Evolutionary conservation across 805 yeast genomes (phyloP), one percentile per base, ranked within the genome.

Genomic region (Saitoella complicata): DNA sequence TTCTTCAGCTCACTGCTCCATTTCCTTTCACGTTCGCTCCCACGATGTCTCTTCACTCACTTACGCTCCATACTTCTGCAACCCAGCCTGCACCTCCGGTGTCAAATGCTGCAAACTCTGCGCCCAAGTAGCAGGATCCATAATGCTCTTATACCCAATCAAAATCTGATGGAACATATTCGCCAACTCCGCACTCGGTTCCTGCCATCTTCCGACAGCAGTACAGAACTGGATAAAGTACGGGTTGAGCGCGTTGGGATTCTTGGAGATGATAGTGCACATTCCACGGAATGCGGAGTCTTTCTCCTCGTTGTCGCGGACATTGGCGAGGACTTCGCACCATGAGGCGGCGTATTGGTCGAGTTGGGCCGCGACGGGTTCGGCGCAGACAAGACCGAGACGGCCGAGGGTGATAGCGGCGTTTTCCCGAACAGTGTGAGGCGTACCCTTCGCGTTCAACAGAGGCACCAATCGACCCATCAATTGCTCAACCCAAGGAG

Each of bases 401-500:
- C 96, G 71, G 10, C 97, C 97, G 43, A 88, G 67, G 33, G 96
- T 79, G 43, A 87, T 82, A 12, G 94, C 91, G 1, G 87, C 76
- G 59, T 91, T 91, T 57, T 87, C 96, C 50, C 80, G 57, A 4
- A 87, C 80, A 0, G 86, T 72, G 13, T 68, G 70, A 51, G 4
- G 73, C 68, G 49, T 75, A 74, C 35, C 48, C 46, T 12, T 43
- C 39, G 21, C 42, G 43, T 4, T 46, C 42, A 21, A 66, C 40
- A 83, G 58, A n/a, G 79, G 68, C 10, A 80, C 72, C 45, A 83
- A 60, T 21, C 76, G 60, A 38, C 66, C 68, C 49, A 77, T 65
- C 50, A 80, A 60, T 48, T 75, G 75, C 36, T 59, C 62, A 39
- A 78, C 58, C 55, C 71, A 79, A 10, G 75, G 76, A 38, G 63